phyloP scores from a whole-genome alignment of 306 rosid species.

The Trifolium pratense region DNA sequence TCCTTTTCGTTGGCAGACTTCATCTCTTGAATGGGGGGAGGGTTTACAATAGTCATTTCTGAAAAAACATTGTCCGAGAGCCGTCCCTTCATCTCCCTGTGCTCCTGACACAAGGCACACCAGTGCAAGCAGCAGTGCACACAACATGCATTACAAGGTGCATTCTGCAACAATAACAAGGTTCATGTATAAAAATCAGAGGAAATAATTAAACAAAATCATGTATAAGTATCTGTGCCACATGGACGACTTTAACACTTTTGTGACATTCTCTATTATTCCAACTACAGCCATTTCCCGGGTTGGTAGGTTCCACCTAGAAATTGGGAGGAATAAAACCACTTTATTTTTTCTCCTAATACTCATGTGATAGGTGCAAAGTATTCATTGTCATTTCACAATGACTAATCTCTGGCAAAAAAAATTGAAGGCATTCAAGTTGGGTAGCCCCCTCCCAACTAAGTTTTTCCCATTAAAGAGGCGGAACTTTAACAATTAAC shows the following conservation, averaged over 20 bases:
- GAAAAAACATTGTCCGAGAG: slow-evolving; percentile 64
- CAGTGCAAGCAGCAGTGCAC: slow-evolving; percentile 94
- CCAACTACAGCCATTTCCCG: background rate
- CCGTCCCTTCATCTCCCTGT: slow-evolving; percentile 89
- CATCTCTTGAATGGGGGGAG: slow-evolving; percentile 92
- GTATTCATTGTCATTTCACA: background rate
- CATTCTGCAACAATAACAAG: slow-evolving; percentile 62
- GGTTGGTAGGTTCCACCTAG: background rate
- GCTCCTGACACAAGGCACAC: slow-evolving; percentile 98
- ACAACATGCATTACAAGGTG: slow-evolving; percentile 89
- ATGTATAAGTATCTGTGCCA: background rate
- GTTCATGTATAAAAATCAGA: slow-evolving; percentile 25
- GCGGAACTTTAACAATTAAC: background rate
- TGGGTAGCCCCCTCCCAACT: background rate
- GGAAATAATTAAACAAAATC: slow-evolving; percentile 12
- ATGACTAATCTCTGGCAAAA: background rate
- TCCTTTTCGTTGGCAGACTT: slow-evolving; percentile 54
- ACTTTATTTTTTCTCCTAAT: background rate
- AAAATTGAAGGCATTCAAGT: background rate
- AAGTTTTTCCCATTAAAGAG: background rate
- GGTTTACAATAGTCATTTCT: slow-evolving; percentile 82
- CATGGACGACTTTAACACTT: background rate
- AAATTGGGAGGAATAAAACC: slow-evolving; percentile 16
- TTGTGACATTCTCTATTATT: slow-evolving; percentile 3
- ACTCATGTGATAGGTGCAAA: slow-evolving; percentile 1